Evolutionary conservation across 2,329 filamentous ascomycete species (phyloP).

Genomic region (Paracorniculantispora psalliotae): DNA sequence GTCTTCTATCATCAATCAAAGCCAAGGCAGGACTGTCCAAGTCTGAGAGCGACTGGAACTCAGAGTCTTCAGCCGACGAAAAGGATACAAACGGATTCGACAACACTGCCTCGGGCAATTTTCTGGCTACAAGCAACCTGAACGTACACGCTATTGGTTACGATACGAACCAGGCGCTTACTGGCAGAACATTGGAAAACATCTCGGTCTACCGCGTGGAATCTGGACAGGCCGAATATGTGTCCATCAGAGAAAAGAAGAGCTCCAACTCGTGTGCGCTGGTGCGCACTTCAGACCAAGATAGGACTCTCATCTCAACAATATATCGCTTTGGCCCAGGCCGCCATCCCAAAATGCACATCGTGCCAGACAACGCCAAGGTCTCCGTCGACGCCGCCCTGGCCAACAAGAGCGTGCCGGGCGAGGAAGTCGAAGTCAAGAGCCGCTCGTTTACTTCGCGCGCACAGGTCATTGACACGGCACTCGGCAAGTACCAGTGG

Average conservation of each 20-base stretch:
- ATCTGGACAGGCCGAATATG: slow-evolving; percentile 15
- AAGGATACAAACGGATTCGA: neutral
- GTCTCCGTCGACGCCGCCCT: slow-evolving; percentile 19
- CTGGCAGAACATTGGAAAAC: slow-evolving; percentile 9
- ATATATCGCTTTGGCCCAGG: slow-evolving; percentile 21
- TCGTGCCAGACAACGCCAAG: slow-evolving; percentile 7
- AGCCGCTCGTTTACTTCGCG: slow-evolving; percentile 18
- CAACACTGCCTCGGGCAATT: neutral
- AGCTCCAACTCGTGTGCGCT: slow-evolving; percentile 22
- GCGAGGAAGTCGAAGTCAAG: slow-evolving; percentile 17
- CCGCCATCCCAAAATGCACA: slow-evolving; percentile 18
- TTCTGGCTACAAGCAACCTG: slow-evolving; percentile 10
- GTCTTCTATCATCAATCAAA: slow-evolving; percentile 1
- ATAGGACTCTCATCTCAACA: slow-evolving; percentile 19
- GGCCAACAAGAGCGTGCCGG: slow-evolving; percentile 7
- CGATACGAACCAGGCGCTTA: slow-evolving; percentile 11
- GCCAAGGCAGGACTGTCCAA: neutral
- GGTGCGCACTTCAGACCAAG: slow-evolving; percentile 14
- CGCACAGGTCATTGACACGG: slow-evolving; percentile 19
- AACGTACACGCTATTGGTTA: slow-evolving; percentile 12
- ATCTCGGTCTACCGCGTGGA: slow-evolving; percentile 11
- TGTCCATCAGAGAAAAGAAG: slow-evolving; percentile 18
- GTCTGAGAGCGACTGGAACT: neutral
- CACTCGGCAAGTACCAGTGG: slow-evolving; percentile 19
- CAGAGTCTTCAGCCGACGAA: slow-evolving; percentile 1